Conservation (phyloP, 1,284 basidiomycete species). For the Ceratobasidium sp. region DNA sequence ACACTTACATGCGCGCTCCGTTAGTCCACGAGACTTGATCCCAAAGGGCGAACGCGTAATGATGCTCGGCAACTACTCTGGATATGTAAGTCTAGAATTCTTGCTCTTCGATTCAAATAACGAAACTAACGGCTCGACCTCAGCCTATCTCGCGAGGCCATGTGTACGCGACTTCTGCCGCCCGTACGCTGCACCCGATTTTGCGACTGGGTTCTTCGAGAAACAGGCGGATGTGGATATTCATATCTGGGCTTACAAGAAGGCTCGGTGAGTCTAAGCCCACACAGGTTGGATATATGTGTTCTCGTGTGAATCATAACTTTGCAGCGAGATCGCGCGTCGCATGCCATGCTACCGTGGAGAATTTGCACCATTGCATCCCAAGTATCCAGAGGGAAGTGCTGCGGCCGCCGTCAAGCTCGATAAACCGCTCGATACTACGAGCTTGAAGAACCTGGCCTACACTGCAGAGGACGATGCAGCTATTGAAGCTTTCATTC, state of each 20-base stretch:
- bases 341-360: conserved; percentile 53
- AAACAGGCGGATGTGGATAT: conserved; percentile 27
- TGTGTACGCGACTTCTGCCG: conserved; percentile 29
- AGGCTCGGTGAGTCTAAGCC: conserved; percentile 16
- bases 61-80: conserved; percentile 31
- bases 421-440: conserved; percentile 42
- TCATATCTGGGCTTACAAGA: conserved; percentile 36
- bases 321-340: conserved; percentile 49
- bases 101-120: not conserved
- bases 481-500: conserved; percentile 43
- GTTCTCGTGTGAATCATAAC: no score
- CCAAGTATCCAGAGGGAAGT: conserved; percentile 48
- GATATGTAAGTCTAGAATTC: conserved; percentile 12
- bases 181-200: conserved; percentile 28
- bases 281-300: not conserved
- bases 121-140: not conserved
- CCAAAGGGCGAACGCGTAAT: conserved; percentile 26
- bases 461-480: conserved; percentile 46
- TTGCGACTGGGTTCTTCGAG: conserved; percentile 30
- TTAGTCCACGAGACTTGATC: conserved; percentile 27
- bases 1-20: not conserved
- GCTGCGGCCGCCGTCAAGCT: conserved; percentile 22
- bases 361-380: conserved; percentile 48
- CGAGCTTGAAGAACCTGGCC: conserved; percentile 45
- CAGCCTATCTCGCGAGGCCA: conserved; percentile 30